Conservation (phyloP, 1,139 yeast genomes). For the Kluyveromyces sp. region DNA sequence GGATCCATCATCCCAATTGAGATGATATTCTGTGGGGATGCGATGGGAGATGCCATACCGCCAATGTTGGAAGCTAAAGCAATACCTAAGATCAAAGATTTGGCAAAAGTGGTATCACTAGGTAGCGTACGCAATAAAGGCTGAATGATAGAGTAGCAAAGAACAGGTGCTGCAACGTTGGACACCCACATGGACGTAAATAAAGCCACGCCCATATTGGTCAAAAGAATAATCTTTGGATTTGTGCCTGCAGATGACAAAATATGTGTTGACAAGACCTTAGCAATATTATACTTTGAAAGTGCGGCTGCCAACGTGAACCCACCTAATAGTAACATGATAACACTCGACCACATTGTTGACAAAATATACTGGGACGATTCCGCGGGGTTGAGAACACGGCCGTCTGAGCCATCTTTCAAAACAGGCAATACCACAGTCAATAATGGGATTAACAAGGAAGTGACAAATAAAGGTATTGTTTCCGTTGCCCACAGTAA, state of each 20-base stretch:
- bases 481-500: slow-evolving; percentile 92
- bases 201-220: slow-evolving; percentile 79
- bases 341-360: slow-evolving; percentile 93
- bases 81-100: slow-evolving; percentile 80
- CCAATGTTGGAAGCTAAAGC: slow-evolving; percentile 90
- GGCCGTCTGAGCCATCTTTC: slow-evolving; percentile 43
- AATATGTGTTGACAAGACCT: slow-evolving; percentile 72
- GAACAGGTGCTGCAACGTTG: slow-evolving; percentile 92
- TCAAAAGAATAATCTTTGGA: slow-evolving; percentile 66
- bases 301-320: slow-evolving; percentile 91
- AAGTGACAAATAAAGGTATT: slow-evolving; percentile 79
- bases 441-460: slow-evolving; percentile 72
- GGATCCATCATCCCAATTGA: slow-evolving; percentile 86
- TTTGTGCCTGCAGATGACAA: slow-evolving; percentile 78
- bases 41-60: slow-evolving; percentile 95
- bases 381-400: slow-evolving; percentile 51
- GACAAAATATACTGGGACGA: slow-evolving; percentile 74
- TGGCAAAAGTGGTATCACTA: slow-evolving; percentile 67
- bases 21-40: slow-evolving; percentile 90
- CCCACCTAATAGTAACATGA: slow-evolving; percentile 83
- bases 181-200: slow-evolving; percentile 93
- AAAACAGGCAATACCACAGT: slow-evolving; percentile 69
- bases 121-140: slow-evolving; percentile 81
- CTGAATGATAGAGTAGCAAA: slow-evolving; percentile 83
- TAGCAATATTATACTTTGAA: slow-evolving; percentile 84